A percentile compares a stretch with the other conserved stretches of the same genome.
Evolutionary conservation across 306 rosid genomes (phyloP).

Genomic region (Lathyrus tuberosus): DNA sequence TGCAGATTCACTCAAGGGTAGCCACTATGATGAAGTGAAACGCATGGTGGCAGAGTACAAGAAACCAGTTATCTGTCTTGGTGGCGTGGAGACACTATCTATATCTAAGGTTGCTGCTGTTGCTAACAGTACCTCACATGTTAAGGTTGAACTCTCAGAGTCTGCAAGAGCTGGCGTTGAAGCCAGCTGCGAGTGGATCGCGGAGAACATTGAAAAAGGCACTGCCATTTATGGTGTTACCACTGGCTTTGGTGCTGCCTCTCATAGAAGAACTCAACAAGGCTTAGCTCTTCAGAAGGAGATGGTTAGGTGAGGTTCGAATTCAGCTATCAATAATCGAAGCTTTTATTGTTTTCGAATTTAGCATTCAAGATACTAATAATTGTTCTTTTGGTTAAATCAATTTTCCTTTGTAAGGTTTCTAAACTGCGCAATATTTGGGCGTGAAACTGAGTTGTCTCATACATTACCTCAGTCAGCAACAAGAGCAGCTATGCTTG

Average conservation of each 20-base stretch:
- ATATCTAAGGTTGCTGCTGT: slow-evolving; percentile 50
- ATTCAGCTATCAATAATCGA: not conserved
- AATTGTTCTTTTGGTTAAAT: not conserved
- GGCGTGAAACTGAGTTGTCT: slow-evolving; percentile 31
- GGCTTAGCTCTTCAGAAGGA: slow-evolving; percentile 51
- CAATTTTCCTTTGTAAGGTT: slow-evolving; percentile 34
- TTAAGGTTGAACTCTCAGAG: slow-evolving; percentile 45
- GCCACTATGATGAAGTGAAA: slow-evolving; percentile 49
- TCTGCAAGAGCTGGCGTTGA: slow-evolving; percentile 46
- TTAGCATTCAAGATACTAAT: not conserved
- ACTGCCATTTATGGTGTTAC: slow-evolving; percentile 44
- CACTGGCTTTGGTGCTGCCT: slow-evolving; percentile 53
- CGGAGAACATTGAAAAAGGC: slow-evolving; percentile 38
- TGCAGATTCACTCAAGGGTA: slow-evolving; percentile 46
- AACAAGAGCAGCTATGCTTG: slow-evolving; percentile 57
- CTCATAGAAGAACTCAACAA: slow-evolving; percentile 42
- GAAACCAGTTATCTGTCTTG: slow-evolving; percentile 30
- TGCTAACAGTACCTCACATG: slow-evolving; percentile 31
- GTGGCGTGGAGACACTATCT: slow-evolving; percentile 35
- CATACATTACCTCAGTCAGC: slow-evolving; percentile 47
- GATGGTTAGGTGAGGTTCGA: slow-evolving; percentile 48
- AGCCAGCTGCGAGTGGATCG: slow-evolving; percentile 48
- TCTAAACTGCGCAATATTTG: slow-evolving; percentile 54
- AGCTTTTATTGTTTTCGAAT: too few relatives aligned
- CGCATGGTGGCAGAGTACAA: slow-evolving; percentile 44